Evolutionary conservation across 805 yeast species (phyloP).

Genomic region (Saturnispora serradocipensis): DNA sequence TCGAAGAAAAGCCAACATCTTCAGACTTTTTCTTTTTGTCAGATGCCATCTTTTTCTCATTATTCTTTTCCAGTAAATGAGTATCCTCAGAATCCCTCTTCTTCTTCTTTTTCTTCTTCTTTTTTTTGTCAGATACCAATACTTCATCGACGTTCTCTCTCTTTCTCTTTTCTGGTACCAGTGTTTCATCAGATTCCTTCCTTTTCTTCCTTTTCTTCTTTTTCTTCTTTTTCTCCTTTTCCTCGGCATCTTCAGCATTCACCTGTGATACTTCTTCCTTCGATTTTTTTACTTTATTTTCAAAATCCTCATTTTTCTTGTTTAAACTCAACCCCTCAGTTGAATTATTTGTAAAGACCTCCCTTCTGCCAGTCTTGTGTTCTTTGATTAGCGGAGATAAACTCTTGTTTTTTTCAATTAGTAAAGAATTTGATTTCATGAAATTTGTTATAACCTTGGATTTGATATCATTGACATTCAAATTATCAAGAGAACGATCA

Average conservation of each 20-base stretch:
- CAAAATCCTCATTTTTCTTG: background rate
- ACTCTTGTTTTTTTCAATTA: background rate
- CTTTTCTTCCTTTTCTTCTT: background rate
- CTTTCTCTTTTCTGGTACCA: background rate
- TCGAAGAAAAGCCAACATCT: too few relatives aligned
- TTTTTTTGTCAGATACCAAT: background rate
- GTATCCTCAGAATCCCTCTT: background rate
- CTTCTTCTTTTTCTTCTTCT: background rate
- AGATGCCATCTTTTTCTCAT: background rate
- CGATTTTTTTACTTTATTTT: background rate
- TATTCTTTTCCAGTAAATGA: background rate
- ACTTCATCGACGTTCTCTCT: background rate
- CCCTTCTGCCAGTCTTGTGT: background rate
- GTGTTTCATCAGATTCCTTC: background rate
- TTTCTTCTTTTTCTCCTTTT: background rate
- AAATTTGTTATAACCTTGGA: background rate
- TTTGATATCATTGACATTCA: background rate
- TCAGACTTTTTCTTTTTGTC: background rate
- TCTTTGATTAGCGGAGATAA: background rate
- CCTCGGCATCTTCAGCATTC: background rate
- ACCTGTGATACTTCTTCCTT: background rate
- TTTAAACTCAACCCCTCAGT: background rate
- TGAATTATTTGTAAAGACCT: background rate
- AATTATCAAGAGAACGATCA: background rate
- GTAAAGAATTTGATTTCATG: background rate